Percentiles rank a stretch among this genome's conserved stretches.
Conservation (phyloP, 2,329 filamentous ascomycete genomes). For the Alternaria sp. region DNA sequence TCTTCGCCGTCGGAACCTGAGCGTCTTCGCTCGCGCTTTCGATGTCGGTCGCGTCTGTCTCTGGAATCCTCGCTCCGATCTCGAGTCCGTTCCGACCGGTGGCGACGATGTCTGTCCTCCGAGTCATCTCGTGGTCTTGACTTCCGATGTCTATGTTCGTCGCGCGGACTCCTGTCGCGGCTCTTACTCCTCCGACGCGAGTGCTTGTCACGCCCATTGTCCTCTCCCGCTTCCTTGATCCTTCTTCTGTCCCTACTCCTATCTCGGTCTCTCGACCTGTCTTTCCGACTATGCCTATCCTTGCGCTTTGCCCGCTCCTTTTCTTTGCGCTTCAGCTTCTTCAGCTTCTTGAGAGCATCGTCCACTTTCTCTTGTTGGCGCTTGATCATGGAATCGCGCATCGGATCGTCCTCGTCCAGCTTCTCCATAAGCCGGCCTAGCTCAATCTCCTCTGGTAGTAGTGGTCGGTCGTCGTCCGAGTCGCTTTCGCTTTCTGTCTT, state of each 20-base stretch:
- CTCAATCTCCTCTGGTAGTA: slow-evolving; percentile 83
- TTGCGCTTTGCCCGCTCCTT: slow-evolving; percentile 54
- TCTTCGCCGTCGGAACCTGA: slow-evolving; percentile 14
- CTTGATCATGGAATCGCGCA: slow-evolving; percentile 89
- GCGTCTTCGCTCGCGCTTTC: slow-evolving; percentile 13
- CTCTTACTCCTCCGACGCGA: slow-evolving; percentile 24
- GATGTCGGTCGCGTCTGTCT: slow-evolving; percentile 13
- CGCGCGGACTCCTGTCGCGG: slow-evolving; percentile 18
- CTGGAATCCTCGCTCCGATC: slow-evolving; percentile 18
- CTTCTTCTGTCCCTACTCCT: slow-evolving; percentile 25
- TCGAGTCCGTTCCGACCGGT: slow-evolving; percentile 19
- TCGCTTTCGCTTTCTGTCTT: slow-evolving; percentile 51
- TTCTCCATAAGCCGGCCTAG: slow-evolving; percentile 75
- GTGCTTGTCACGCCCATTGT: slow-evolving; percentile 11
- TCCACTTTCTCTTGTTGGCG: slow-evolving; percentile 91
- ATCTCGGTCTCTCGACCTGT: slow-evolving; percentile 33
- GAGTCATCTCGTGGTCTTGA: slow-evolving; percentile 14
- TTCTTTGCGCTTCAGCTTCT: slow-evolving; percentile 56
- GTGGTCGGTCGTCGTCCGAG: slow-evolving; percentile 60
- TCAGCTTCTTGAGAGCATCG: slow-evolving; percentile 66
- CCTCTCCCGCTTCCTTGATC: slow-evolving; percentile 28
- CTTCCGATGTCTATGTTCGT: slow-evolving; percentile 8
- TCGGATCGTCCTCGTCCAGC: slow-evolving; percentile 94
- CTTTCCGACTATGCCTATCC: slow-evolving; percentile 34
- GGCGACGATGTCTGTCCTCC: slow-evolving; percentile 15